Evolutionary conservation across 2,329 filamentous ascomycete genomes (phyloP).

Genomic region (Aspergillus fijiensis): DNA sequence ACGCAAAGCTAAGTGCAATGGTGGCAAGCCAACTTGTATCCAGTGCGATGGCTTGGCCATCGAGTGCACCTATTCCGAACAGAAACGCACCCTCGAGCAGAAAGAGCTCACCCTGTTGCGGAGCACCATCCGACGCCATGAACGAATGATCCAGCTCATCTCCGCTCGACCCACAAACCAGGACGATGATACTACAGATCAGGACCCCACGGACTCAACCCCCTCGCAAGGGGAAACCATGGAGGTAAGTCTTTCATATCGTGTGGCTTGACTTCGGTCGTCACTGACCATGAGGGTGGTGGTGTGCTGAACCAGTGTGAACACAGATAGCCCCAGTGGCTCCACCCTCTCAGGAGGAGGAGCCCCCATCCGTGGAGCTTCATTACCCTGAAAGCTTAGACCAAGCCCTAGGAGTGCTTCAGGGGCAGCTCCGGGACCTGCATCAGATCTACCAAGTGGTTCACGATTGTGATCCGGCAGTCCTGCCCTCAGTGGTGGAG

Average conservation of each 20-base stretch:
- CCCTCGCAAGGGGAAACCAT: not conserved
- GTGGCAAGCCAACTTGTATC: not conserved
- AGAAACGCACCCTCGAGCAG: slow-evolving; percentile 1
- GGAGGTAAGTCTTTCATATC: not conserved
- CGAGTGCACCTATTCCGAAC: slow-evolving; percentile 4
- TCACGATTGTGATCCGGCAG: not conserved
- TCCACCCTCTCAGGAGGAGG: not conserved
- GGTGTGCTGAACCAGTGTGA: not conserved
- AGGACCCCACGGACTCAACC: not conserved
- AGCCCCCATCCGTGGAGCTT: not conserved
- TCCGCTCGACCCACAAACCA: not conserved
- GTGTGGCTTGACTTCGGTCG: not conserved
- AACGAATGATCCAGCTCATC: slow-evolving; percentile 3
- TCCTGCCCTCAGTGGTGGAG: not conserved
- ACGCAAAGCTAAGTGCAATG: slow-evolving; percentile 7
- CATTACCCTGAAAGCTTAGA: not conserved
- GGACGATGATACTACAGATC: not conserved
- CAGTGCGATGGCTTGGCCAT: not conserved
- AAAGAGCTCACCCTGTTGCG: slow-evolving; percentile 2
- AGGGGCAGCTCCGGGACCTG: slow-evolving; percentile 1
- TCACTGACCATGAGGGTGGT: not conserved
- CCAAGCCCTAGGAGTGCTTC: not conserved
- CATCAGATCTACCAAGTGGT: not conserved
- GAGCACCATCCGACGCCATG: not conserved
- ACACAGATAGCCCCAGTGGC: not conserved